Evolutionary conservation across 441 rosid genomes (phyloP), one percentile per base, ranked within the genome.

Genomic region (Kokia cookei): DNA sequence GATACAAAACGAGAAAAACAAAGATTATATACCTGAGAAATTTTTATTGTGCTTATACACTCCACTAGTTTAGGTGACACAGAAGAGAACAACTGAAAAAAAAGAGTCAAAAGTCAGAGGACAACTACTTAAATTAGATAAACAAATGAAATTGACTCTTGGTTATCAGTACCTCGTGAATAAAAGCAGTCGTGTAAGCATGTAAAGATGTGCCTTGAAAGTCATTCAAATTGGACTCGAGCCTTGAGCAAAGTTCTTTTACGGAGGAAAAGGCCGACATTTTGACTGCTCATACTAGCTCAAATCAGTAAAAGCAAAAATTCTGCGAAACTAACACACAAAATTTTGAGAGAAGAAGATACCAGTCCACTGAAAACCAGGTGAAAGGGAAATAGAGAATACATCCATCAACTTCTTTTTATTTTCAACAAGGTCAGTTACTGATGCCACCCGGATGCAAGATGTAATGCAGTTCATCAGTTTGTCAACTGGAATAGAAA

Each of bases 331-430:
- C 51, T 70, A 60, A 59, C 7, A 50, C n/a, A 29, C 29, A 77
- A 63, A 45, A 48, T 29, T 73, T 71, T 19, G 54, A 47, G 76
- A 22, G 79, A 71, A 75, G 29, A 73, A 75, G 48, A 81, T 90
- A 93, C 99, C 99, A 62, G 81, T 88, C 99, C 99, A 95, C 26
- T 85, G 86, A 69, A 86, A 86, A 78, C 91, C 91, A 37, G 99
- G 91, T 26, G 90, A 87, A 53, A 91, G 81, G 76, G 91, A 79
- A 72, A 82, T 77, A 57, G 75, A 40, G 68, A 87, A 70, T 68
- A 86, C 75, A 55, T 77, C 84, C 83, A 87, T 82, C 88, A 91
- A 79, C 75, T 89, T 87, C 74, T 83, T 79, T 82, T 82, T 85
- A 79, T 77, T 82, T 63, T 84, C 51, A 27, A 93, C 78, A 73